A percentile compares a stretch with the other conserved stretches of the same genome.
Conservation (phyloP, 257 asterid genomes). For the Nemophila menziesii region DNA sequence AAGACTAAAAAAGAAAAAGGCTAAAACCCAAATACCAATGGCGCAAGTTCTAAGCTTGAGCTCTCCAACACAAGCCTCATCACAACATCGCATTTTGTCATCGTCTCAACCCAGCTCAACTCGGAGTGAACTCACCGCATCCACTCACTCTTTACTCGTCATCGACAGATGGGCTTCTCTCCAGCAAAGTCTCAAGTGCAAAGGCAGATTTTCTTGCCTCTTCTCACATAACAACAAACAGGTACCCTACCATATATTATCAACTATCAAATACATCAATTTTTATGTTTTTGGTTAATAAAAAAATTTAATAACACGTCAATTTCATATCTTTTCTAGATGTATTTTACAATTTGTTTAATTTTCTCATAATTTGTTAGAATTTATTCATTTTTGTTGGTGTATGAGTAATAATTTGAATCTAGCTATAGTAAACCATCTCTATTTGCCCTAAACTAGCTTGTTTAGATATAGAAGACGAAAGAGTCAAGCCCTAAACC, state of each 20-base stretch:
- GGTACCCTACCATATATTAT: conserved; percentile 20
- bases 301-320: too few species aligned
- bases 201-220: conserved; percentile 51
- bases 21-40: conserved; percentile 28
- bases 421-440: too few species aligned
- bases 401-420: too few species aligned
- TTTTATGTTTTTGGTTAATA: not conserved
- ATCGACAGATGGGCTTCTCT: conserved; percentile 28
- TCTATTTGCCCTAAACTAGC: too few species aligned
- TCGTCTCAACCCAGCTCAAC: too few species aligned
- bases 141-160: conserved; percentile 10
- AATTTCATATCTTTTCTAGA: too few species aligned
- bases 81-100: conserved; percentile 17
- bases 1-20: too few species aligned
- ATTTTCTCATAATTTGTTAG: too few species aligned
- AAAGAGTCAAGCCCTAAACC: too few species aligned
- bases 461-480: too few species aligned
- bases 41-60: conserved; percentile 44
- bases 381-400: too few species aligned
- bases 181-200: conserved; percentile 31
- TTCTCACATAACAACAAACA: conserved; percentile 61
- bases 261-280: not conserved
- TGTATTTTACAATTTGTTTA: too few species aligned
- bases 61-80: conserved; percentile 16
- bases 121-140: conserved; percentile 3